Evolutionary conservation across 2,329 filamentous ascomycete genomes (phyloP).

Genomic region (Conoideocrella luteorostrata): DNA sequence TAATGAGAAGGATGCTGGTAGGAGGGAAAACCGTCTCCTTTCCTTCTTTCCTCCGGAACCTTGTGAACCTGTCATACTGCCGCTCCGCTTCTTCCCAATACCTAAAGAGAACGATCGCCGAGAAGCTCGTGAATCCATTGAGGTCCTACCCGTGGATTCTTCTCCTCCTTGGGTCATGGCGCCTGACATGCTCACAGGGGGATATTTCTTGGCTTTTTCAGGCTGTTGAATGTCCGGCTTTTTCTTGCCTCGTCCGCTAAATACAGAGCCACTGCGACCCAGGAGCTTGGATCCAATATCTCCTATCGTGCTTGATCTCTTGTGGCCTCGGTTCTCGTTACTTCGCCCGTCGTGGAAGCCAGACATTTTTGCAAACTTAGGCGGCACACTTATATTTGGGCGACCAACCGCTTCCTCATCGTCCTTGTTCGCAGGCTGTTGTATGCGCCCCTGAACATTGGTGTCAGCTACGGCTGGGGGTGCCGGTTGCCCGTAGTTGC

Average conservation of each 20-base stretch:
- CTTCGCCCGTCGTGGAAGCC: constrained; percentile 50
- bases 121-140: constrained; percentile 61
- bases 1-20: constrained; percentile 58
- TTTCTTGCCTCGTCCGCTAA: constrained; percentile 56
- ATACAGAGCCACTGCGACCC: constrained; percentile 75
- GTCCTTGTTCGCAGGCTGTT: constrained; percentile 63
- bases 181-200: constrained; percentile 85
- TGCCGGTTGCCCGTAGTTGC: constrained; percentile 73
- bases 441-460: constrained; percentile 83
- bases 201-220: constrained; percentile 69
- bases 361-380: constrained; percentile 52
- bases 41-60: constrained; percentile 49
- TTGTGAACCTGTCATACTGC: constrained; percentile 55
- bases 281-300: constrained; percentile 80
- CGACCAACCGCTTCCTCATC: constrained; percentile 63
- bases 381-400: constrained; percentile 52
- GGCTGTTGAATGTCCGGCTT: constrained; percentile 36
- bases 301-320: constrained; percentile 68
- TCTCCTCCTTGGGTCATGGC: constrained; percentile 54
- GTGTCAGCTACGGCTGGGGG: constrained; percentile 82
- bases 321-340: constrained; percentile 49
- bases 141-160: constrained; percentile 46
- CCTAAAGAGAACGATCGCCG: constrained; percentile 66
- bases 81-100: constrained; percentile 64
- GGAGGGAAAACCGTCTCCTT: constrained; percentile 64